These are phyloP conservation scores for Fusarium protoensiforme DNA, from an alignment of 2,329 filamentous ascomycete genomes.

Conservation along the genomic window DNA sequence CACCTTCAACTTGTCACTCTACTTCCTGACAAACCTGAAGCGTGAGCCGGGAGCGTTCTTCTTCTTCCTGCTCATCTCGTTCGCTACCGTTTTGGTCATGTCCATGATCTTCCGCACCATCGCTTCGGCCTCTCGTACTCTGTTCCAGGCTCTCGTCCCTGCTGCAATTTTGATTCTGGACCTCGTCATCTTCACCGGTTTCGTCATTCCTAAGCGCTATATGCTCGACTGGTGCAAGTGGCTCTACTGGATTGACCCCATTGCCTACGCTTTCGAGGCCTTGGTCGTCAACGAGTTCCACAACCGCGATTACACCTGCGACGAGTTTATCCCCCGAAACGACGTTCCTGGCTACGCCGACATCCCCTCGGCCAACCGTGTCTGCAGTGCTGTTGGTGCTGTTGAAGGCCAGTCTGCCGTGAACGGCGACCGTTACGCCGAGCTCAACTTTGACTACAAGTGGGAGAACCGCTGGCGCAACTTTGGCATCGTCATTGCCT, in stretches of 20 bases:
- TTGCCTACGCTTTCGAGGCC: constrained; percentile 83
- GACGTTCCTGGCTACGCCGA: constrained; percentile 43
- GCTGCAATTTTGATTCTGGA: constrained; percentile 44
- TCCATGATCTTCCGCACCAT: constrained; percentile 68
- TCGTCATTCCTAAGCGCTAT: constrained; percentile 72
- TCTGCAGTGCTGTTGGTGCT: constrained; percentile 61
- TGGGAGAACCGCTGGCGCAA: constrained; percentile 75
- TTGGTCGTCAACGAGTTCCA: constrained; percentile 88
- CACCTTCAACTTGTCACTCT: constrained; percentile 81
- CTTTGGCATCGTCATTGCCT: constrained; percentile 74
- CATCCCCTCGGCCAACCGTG: constrained; percentile 43
- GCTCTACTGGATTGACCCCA: constrained; percentile 84
- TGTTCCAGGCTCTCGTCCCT: constrained; percentile 45
- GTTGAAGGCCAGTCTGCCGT: constrained; percentile 56
- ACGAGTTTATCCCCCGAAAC: constrained; percentile 55
- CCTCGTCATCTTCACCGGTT: constrained; percentile 76
- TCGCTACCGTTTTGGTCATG: constrained; percentile 77
- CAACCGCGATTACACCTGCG: constrained; percentile 67
- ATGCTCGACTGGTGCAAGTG: constrained; percentile 86
- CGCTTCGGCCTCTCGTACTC: constrained; percentile 40
- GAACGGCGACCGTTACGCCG: constrained; percentile 59
- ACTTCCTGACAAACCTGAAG: constrained; percentile 88
- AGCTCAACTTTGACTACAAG: constrained; percentile 62
- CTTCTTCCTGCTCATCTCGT: constrained; percentile 83
- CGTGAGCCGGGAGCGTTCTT: constrained; percentile 83